Conservation (phyloP, 371 early-diverging fungal genomes). For the Actinomucor elegans region DNA sequence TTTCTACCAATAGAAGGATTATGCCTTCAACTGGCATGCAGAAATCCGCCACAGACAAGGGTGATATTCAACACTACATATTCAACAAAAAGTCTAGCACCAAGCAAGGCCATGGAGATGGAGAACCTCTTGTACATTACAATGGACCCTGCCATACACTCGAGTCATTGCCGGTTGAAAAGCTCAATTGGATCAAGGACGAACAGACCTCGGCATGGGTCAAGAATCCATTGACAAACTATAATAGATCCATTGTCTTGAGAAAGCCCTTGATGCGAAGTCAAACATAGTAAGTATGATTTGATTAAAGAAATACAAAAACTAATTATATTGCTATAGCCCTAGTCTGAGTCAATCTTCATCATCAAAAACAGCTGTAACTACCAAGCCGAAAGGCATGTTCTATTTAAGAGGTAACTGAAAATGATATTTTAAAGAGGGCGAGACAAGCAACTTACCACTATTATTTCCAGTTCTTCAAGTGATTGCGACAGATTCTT, state of each 20-base stretch:
- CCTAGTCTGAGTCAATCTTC: no score
- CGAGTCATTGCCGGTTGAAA: slow-evolving; percentile 28
- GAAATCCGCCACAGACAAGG: slow-evolving; percentile 12
- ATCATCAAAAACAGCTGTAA: background rate
- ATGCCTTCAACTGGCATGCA: slow-evolving; percentile 17
- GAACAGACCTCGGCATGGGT: slow-evolving; percentile 14
- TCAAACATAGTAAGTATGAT: slow-evolving; percentile 24
- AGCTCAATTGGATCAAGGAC: slow-evolving; percentile 35
- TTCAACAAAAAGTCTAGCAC: background rate
- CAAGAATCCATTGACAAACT: slow-evolving; percentile 22
- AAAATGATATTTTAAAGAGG: no score
- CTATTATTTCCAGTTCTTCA: slow-evolving; percentile 17
- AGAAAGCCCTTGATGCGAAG: slow-evolving; percentile 23
- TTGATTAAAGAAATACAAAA: no score
- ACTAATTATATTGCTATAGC: no score
- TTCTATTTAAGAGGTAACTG: slow-evolving; percentile 30
- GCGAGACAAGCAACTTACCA: no score
- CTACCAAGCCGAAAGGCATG: slow-evolving; percentile 27
- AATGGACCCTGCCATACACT: slow-evolving; percentile 31
- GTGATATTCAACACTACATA: background rate
- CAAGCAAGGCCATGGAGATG: background rate
- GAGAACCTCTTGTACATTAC: slow-evolving; percentile 31
- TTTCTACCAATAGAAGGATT: slow-evolving; percentile 11
- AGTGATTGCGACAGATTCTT: slow-evolving; percentile 25
- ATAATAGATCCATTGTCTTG: slow-evolving; percentile 21